Percentiles rank a stretch among this genome's conserved stretches.
phyloP scores from a whole-genome alignment of 2,329 filamentous ascomycete genomes.

The Dactylella cylindrospora region DNA sequence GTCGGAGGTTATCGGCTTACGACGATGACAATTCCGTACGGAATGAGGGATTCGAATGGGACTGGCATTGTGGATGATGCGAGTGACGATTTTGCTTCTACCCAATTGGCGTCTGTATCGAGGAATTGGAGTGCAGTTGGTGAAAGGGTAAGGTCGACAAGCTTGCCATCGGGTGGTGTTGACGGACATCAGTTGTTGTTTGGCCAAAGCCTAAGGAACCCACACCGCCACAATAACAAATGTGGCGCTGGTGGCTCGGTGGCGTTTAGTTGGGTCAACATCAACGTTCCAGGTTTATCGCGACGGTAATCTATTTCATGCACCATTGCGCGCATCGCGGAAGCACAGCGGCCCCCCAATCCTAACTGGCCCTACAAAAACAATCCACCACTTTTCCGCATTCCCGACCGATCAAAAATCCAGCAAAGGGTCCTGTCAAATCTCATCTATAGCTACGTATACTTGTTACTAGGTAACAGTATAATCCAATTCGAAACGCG shows the following conservation, averaged over 20 bases:
- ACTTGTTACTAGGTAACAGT: too few relatives aligned
- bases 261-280: not conserved
- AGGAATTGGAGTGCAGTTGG: conserved; percentile 1
- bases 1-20: conserved; percentile 54
- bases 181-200: too few relatives aligned
- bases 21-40: conserved; percentile 65
- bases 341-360: conserved; percentile 33
- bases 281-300: conserved; percentile 28
- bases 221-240: not conserved
- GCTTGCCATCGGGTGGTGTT: too few relatives aligned
- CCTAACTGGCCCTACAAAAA: too few relatives aligned
- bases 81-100: conserved; percentile 13
- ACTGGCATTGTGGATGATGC: conserved; percentile 59
- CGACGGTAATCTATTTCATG: too few relatives aligned
- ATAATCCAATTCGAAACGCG: conserved; percentile 2
- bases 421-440: not conserved
- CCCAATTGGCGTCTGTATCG: too few relatives aligned
- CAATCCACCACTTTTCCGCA: too few relatives aligned
- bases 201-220: too few relatives aligned
- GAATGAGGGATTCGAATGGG: conserved; percentile 66
- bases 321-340: conserved; percentile 44
- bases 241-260: not conserved
- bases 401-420: conserved; percentile 8
- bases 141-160: conserved; percentile 1
- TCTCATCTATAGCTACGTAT: too few relatives aligned